Evolutionary conservation across 495 filamentous ascomycete genomes (phyloP).

Genomic region (Aspergillus conjunctus): DNA sequence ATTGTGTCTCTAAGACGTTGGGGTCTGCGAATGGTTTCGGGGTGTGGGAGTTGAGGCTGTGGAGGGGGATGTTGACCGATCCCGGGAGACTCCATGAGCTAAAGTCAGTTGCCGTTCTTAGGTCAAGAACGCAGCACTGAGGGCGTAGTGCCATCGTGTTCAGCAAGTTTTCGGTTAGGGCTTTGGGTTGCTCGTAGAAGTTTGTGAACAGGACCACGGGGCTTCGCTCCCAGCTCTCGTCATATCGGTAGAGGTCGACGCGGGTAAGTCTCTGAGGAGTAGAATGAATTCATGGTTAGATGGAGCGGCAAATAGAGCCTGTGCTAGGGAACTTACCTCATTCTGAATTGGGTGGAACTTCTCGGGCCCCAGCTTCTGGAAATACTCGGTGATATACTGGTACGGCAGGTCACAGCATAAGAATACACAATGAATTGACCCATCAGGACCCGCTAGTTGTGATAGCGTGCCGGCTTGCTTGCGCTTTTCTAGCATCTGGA

Average conservation of each 20-base stretch:
- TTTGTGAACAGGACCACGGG: slow-evolving; percentile 41
- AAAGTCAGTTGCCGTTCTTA: slow-evolving; percentile 45
- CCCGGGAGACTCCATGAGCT: slow-evolving; percentile 46
- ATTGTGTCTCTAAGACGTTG: slow-evolving; percentile 45
- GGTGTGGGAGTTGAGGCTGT: slow-evolving; percentile 32
- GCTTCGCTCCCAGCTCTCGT: slow-evolving; percentile 54
- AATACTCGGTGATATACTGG: slow-evolving; percentile 64
- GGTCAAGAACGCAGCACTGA: slow-evolving; percentile 42
- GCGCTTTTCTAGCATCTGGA: slow-evolving; percentile 51
- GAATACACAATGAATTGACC: slow-evolving; percentile 59
- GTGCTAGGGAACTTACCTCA: slow-evolving; percentile 39
- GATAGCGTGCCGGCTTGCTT: slow-evolving; percentile 47
- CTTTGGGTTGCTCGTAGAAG: slow-evolving; percentile 34
- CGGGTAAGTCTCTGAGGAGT: slow-evolving; percentile 42
- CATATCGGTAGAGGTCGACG: slow-evolving; percentile 57
- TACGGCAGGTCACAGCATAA: slow-evolving; percentile 64
- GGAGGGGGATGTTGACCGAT: slow-evolving; percentile 47
- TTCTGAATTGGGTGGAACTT: slow-evolving; percentile 61
- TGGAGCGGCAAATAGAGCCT: slow-evolving; percentile 1
- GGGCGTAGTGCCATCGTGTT: slow-evolving; percentile 31
- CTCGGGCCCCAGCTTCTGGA: slow-evolving; percentile 51
- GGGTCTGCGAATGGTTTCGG: slow-evolving; percentile 50
- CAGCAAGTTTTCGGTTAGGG: slow-evolving; percentile 28
- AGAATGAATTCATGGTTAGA: slow-evolving; percentile 8
- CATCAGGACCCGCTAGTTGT: slow-evolving; percentile 47